Evolutionary conservation across 1,284 basidiomycete genomes (phyloP), one percentile per base, ranked within the genome.

Genomic region (Naganishia sp.): DNA sequence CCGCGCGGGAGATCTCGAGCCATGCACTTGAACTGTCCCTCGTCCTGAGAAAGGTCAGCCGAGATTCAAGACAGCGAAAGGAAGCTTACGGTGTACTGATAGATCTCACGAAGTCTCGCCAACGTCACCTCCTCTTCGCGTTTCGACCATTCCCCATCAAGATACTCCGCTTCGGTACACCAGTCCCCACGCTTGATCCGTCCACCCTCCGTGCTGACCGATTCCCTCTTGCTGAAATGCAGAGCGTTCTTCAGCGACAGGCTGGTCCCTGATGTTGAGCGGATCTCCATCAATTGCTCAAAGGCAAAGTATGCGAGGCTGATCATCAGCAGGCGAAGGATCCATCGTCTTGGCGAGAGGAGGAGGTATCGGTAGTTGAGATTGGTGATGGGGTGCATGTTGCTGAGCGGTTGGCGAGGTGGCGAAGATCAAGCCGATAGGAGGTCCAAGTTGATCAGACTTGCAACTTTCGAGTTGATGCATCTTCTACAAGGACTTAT

Each of bases 151-250:
- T 45, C 50, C 13, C 61, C 61, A 35, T 63, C 61, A 10, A 47
- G 41, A n/a, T 63, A 63, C 50, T 63, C 51, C 17, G 39, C 43
- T 21, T 53, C 61, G 1, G 61, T 43, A 45, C 61, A 54, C 55
- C 55, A 57, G 4, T 57, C 41, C 2, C 42, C 42, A 45, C 55
- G 42, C 41, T 46, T 57, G 23, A 49, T 9, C 2, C 35, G 1
- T 9, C 35, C 35, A 10, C 35, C 35, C 13, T 39, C 35, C 3
- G 0, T 10, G 13, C 2, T 39, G 35, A 6, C 13, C 13, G 2
- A 39, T 10, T 10, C 35, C 13, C 35, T 39, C 35, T 39, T 39
- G 17, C 32, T 21, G 17, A 53, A 21, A 2, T n/a, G 52, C 6
- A 53, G 32, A 53, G 9, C 52, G 18, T 39, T 18, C n/a, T 39